phyloP scores from a whole-genome alignment of 352 stramenopile genomes.

The Saprolegnia parasitica region DNA sequence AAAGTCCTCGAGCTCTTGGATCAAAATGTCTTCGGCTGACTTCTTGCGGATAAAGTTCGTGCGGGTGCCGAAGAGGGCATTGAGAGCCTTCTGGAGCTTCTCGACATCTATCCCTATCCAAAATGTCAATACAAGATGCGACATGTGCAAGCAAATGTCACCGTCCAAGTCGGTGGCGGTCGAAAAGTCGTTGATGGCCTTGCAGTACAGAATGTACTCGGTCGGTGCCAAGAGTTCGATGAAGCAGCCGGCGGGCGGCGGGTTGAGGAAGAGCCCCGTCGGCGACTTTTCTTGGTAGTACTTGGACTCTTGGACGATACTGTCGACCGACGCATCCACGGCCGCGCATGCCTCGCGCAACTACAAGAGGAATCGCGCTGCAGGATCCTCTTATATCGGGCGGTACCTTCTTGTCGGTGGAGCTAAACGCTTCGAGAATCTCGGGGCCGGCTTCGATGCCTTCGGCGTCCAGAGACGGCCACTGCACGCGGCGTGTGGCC shows the following conservation, averaged over 20 bases:
- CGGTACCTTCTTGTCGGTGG: slow-evolving; percentile 57
- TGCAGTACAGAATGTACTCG: slow-evolving; percentile 23
- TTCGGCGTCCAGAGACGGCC: slow-evolving; percentile 39
- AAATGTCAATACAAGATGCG: not conserved
- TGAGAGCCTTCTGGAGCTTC: not conserved
- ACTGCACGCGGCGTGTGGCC: slow-evolving; percentile 67
- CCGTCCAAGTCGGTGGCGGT: slow-evolving; percentile 14
- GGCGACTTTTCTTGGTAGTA: slow-evolving; percentile 30
- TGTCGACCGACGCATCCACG: slow-evolving; percentile 21
- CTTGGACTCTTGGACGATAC: slow-evolving; percentile 29
- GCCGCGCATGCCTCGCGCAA: slow-evolving; percentile 18
- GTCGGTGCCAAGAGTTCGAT: slow-evolving; percentile 13
- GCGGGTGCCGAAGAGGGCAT: not conserved
- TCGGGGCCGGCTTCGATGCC: slow-evolving; percentile 53
- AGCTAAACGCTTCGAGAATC: slow-evolving; percentile 75
- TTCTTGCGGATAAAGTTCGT: slow-evolving; percentile 15
- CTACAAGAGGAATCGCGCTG: slow-evolving; percentile 4
- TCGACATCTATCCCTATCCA: not conserved
- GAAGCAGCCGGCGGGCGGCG: slow-evolving; percentile 25
- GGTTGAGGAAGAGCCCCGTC: slow-evolving; percentile 26
- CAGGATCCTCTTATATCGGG: not conserved
- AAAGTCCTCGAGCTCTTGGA: slow-evolving; percentile 26
- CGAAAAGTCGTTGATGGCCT: slow-evolving; percentile 28
- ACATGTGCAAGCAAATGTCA: not conserved
- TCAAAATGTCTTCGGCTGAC: slow-evolving; percentile 14